Base-by-base conservation (phyloP, 1,284 basidiomycete genomes). In the Taiwanofungus camphoratus region DNA sequence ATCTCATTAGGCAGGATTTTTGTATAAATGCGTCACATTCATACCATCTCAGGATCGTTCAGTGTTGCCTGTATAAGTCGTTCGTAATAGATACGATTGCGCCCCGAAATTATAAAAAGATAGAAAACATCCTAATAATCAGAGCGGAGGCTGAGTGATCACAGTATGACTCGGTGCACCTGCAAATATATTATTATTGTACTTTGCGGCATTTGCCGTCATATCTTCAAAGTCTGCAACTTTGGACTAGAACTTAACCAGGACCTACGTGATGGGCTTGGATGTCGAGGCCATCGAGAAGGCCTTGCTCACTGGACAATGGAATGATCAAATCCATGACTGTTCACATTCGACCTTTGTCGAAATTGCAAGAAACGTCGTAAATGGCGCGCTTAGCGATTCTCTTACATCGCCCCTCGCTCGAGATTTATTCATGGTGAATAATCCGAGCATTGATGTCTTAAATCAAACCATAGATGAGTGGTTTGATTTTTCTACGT, bases 341-440 rank as follows among this genome's bases (percentile, higher is more conserved):
- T 33, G 54, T 6, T 52, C 55, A 4, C 48, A 64, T 29, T 45
- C 50, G 15, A 41, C 44, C 19, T 48, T 60, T 26, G 37, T 51
- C 13, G 52, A 56, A 35, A 53, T 65, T 29, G 61, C 59, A 19
- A 61, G 58, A 39, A 54, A 59, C 38, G 66, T 66, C 38, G 55
- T 65, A 18, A 53, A 68, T 18, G 67, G 67, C 49, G 54, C 61
- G 38, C 68, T 69, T 52, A 61, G 61, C 49, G 64, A 70, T 24
- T 74, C 66, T 13, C 67, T 87, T 47, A 76, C 68, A 39, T 77
- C 78, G 40, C 56, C 69, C 36, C 61, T 62, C 45, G 72, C 76
- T 33, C 67, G 60, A 53, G 58, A 64, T 35, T 36, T 79, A 39
- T 76, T 85, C 49, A 56, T 62, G 35, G 45, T 62, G 33, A 52